Conservation (phyloP, 73 alveolate species). For the Paramecium primaurelia region DNA sequence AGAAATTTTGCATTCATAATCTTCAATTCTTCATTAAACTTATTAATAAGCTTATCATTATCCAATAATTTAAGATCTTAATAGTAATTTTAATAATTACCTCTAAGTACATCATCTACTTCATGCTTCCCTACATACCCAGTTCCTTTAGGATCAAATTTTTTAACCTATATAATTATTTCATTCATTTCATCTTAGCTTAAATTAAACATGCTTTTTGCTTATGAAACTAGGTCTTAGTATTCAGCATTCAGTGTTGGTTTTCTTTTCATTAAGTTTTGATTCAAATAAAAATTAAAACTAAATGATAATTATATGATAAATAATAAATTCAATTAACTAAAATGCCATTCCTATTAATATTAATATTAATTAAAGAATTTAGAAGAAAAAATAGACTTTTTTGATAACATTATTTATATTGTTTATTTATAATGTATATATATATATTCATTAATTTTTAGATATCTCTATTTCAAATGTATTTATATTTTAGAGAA, state of each 20-base stretch:
- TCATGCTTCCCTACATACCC: constrained; percentile 15
- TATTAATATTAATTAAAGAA: neutral
- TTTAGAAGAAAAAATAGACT: neutral
- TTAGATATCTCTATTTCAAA: too few species aligned
- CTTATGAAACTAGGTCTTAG: neutral
- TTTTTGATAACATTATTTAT: neutral
- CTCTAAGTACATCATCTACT: constrained; percentile 45
- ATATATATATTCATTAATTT: too few species aligned
- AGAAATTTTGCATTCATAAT: neutral
- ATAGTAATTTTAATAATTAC: neutral
- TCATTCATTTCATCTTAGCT: neutral
- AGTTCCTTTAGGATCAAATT: constrained; percentile 25
- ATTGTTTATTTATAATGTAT: neutral
- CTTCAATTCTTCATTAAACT: constrained; percentile 31
- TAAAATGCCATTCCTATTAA: neutral
- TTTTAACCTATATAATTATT: neutral
- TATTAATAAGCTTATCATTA: neutral
- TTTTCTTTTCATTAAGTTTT: neutral
- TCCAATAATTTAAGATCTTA: neutral
- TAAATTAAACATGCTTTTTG: constrained; percentile 15
- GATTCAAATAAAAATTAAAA: neutral
- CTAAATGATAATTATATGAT: neutral
- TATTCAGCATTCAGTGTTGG: neutral
- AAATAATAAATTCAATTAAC: neutral
- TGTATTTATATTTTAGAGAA: neutral